Evolutionary conservation across 495 filamentous ascomycete species (phyloP).

Genomic region (Penicillium malachiteum): DNA sequence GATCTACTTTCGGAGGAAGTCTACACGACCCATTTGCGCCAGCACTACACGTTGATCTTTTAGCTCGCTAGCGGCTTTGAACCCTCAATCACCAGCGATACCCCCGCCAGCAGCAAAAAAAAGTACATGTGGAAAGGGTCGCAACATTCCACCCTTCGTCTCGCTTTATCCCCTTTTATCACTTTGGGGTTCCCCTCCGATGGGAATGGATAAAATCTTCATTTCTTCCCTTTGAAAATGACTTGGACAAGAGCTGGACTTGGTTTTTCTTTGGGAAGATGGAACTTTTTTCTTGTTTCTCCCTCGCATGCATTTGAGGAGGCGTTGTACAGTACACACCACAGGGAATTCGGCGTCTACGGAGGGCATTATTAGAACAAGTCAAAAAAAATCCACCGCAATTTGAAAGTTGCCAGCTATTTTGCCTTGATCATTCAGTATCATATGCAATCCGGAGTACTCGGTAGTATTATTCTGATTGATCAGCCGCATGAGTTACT

Average conservation of each 20-base stretch:
- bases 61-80: not conserved
- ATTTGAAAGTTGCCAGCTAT: not conserved
- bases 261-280: not conserved
- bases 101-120: not conserved
- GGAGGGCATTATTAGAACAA: constrained; percentile 8
- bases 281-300: constrained; percentile 1
- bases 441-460: too few relatives aligned
- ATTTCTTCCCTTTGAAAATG: too few relatives aligned
- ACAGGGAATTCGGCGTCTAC: constrained; percentile 9
- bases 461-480: too few relatives aligned
- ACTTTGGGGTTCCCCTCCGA: too few relatives aligned
- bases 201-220: too few relatives aligned
- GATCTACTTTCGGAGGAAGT: constrained; percentile 1
- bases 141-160: not conserved
- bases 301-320: constrained; percentile 6
- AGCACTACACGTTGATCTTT: not conserved
- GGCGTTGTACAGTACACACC: constrained; percentile 14
- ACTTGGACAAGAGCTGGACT: not conserved
- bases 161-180: not conserved
- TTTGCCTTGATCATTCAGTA: not conserved
- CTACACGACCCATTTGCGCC: not conserved
- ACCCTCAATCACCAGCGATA: not conserved
- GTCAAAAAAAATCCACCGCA: not conserved
- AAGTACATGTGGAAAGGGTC: not conserved
- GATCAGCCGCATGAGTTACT: too few relatives aligned